Conservation (phyloP, 2,329 filamentous ascomycete genomes). For the Xylariaceae sp. region DNA sequence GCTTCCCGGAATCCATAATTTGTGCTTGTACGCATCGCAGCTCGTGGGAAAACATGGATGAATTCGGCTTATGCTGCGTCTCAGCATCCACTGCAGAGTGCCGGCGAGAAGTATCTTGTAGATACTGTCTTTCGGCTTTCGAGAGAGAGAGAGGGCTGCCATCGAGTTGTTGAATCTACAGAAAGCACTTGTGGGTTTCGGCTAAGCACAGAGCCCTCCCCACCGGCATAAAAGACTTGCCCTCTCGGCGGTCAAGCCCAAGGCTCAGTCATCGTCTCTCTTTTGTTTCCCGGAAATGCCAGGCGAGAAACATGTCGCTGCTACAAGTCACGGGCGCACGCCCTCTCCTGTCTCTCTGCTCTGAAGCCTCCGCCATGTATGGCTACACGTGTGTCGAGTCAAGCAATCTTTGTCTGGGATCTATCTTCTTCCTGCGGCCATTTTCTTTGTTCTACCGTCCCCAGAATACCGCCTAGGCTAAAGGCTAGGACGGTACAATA, state of each 20-base stretch:
- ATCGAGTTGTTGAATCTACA: constrained; percentile 23
- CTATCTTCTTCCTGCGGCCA: constrained; percentile 31
- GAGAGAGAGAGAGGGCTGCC: constrained; percentile 24
- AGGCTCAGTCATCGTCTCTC: constrained; percentile 19
- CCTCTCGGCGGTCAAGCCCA: constrained; percentile 32
- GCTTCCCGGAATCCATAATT: constrained; percentile 34
- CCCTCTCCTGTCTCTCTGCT: constrained; percentile 16
- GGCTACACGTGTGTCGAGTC: constrained; percentile 53
- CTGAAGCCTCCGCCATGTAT: constrained; percentile 25
- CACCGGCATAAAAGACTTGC: constrained; percentile 25
- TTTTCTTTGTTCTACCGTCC: constrained; percentile 44
- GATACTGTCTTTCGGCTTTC: constrained; percentile 29
- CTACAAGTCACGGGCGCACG: constrained; percentile 18
- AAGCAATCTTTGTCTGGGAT: constrained; percentile 38
- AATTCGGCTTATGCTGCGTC: constrained; percentile 38
- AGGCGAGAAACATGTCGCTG: constrained; percentile 22
- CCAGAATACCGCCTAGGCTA: constrained; percentile 34
- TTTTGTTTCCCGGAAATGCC: constrained; percentile 23
- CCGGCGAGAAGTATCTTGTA: constrained; percentile 23
- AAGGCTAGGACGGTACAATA: constrained; percentile 39
- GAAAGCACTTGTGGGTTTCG: constrained; percentile 28
- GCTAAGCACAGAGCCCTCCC: constrained; percentile 36
- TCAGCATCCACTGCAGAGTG: constrained; percentile 32
- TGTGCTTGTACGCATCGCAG: constrained; percentile 38
- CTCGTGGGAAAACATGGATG: constrained; percentile 36